Percentiles rank a stretch among this genome's conserved stretches.
Evolutionary conservation across 2,329 filamentous ascomycete genomes (phyloP).

Genomic region (Phyllachora maydis): DNA sequence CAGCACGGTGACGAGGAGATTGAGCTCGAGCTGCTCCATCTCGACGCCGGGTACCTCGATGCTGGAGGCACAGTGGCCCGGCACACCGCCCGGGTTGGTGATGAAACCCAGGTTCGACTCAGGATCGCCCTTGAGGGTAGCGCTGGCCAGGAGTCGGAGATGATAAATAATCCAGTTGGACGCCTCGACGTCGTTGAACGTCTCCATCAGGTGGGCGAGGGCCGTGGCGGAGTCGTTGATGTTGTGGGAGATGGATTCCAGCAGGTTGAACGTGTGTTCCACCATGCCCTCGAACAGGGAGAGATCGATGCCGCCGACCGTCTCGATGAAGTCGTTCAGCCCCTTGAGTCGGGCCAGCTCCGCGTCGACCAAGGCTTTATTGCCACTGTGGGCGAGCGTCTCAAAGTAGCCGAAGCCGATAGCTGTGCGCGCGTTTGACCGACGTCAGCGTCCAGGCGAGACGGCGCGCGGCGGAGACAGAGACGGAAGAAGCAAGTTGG

Average conservation of each 20-base stretch:
- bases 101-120: slow-evolving; percentile 56
- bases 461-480: no score
- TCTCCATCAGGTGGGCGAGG: slow-evolving; percentile 29
- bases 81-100: slow-evolving; percentile 30
- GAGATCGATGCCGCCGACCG: slow-evolving; percentile 48
- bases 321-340: slow-evolving; percentile 49
- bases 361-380: slow-evolving; percentile 40
- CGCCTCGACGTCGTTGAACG: slow-evolving; percentile 51
- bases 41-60: slow-evolving; percentile 63
- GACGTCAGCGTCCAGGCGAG: slow-evolving; percentile 7
- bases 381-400: slow-evolving; percentile 48
- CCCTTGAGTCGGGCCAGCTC: slow-evolving; percentile 55
- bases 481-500: no score
- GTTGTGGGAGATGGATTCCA: slow-evolving; percentile 40
- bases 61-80: slow-evolving; percentile 45
- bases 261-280: slow-evolving; percentile 48
- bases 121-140: slow-evolving; percentile 61
- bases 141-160: slow-evolving; percentile 59
- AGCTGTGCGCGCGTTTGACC: slow-evolving; percentile 45
- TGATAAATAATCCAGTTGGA: slow-evolving; percentile 74
- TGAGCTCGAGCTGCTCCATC: slow-evolving; percentile 79
- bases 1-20: slow-evolving; percentile 55
- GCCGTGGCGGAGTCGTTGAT: slow-evolving; percentile 38
- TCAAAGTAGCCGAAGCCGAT: slow-evolving; percentile 91
- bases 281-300: slow-evolving; percentile 69